Evolutionary conservation across 2,329 filamentous ascomycete species (phyloP).

Genomic region (Penicillium sp.): DNA sequence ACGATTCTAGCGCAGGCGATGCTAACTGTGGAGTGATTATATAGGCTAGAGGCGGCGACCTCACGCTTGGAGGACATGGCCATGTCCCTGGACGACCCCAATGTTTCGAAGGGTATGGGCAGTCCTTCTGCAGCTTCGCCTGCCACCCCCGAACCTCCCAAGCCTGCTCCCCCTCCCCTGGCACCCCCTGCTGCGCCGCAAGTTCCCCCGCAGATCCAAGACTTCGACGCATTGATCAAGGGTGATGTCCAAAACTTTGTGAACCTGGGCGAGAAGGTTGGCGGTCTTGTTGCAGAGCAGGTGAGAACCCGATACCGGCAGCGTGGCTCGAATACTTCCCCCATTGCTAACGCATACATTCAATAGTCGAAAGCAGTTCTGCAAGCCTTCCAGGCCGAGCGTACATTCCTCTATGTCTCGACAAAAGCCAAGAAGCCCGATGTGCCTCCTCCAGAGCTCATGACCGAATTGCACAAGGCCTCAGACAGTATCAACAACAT

Average conservation of each 20-base stretch:
- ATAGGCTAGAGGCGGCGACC: conserved; percentile 94
- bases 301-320: conserved; percentile 52
- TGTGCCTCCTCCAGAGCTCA: conserved; percentile 71
- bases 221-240: conserved; percentile 81
- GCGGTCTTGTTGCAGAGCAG: conserved; percentile 80
- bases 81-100: conserved; percentile 66
- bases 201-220: conserved; percentile 78
- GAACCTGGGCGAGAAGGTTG: conserved; percentile 76
- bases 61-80: conserved; percentile 96
- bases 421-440: conserved; percentile 94
- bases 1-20: conserved; percentile 10
- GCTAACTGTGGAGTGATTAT: conserved; percentile 55
- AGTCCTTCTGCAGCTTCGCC: conserved; percentile 33
- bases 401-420: conserved; percentile 84
- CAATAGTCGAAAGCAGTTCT: conserved; percentile 62
- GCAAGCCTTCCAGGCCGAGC: conserved; percentile 79
- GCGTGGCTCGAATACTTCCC: conserved; percentile 15
- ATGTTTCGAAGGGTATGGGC: conserved; percentile 47
- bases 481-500: conserved; percentile 80
- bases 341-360: not conserved
- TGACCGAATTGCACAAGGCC: conserved; percentile 85
- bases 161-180: conserved; percentile 49
- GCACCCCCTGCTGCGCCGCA: conserved; percentile 61
- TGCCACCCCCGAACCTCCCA: conserved; percentile 34
- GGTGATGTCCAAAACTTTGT: conserved; percentile 78